Percentiles rank a stretch among this genome's conserved stretches.
Conservation (phyloP, 805 yeast species). For the Candida cerambycidarum region DNA sequence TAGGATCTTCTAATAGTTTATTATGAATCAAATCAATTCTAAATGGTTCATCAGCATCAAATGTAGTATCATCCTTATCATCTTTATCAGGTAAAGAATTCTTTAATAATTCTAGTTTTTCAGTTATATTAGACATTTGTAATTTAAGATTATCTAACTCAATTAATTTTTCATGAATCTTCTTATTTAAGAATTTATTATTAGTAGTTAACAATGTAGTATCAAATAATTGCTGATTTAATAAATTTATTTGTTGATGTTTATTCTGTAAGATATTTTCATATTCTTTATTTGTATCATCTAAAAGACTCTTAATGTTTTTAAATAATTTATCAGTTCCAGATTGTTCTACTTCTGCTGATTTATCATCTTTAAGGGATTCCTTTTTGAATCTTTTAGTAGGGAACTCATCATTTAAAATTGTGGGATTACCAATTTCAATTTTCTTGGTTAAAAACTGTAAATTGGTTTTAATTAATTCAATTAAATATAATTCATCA, state of each 20-base stretch:
- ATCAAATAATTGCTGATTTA: constrained; percentile 38
- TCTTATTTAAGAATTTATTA: constrained; percentile 36
- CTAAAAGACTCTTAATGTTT: constrained; percentile 39
- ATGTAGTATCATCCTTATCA: constrained; percentile 60
- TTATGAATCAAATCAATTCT: constrained; percentile 61
- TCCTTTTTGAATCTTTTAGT: constrained; percentile 6
- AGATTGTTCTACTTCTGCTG: constrained; percentile 14
- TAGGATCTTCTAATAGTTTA: constrained; percentile 32
- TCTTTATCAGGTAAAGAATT: constrained; percentile 42
- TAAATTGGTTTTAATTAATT: constrained; percentile 33
- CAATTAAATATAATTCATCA: constrained; percentile 30
- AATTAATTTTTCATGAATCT: constrained; percentile 36
- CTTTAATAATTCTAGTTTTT: constrained; percentile 30
- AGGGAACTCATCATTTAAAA: constrained; percentile 13
- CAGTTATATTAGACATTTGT: constrained; percentile 42
- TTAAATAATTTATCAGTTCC: constrained; percentile 33
- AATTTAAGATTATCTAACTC: constrained; percentile 51
- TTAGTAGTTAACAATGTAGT: constrained; percentile 44
- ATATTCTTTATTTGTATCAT: constrained; percentile 39
- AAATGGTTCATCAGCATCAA: constrained; percentile 93
- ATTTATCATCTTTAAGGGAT: constrained; percentile 3
- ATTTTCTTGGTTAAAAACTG: constrained; percentile 31
- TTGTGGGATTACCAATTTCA: constrained; percentile 16
- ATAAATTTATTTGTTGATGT: constrained; percentile 31
- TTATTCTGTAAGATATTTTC: constrained; percentile 37